These are phyloP conservation scores for Agarophyton chilense DNA, from an alignment of 23 red algal genomes.

Conservation along the genomic window DNA sequence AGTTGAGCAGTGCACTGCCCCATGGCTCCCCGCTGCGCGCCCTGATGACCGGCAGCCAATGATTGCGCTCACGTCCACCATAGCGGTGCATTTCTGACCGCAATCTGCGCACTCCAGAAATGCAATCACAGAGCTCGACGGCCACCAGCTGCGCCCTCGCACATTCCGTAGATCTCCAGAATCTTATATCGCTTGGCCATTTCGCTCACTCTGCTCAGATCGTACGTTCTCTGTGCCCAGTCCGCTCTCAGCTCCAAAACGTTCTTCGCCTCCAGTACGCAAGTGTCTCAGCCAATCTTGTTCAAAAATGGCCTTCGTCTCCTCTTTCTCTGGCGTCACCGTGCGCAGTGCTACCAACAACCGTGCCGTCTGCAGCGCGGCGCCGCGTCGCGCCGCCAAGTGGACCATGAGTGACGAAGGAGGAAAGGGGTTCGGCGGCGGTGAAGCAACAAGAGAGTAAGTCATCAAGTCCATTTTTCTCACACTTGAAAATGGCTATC, in stretches of 20 bases:
- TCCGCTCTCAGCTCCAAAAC: too few relatives aligned
- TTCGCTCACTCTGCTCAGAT: too few relatives aligned
- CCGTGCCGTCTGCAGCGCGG: constrained; percentile 22
- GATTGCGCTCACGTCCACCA: too few relatives aligned
- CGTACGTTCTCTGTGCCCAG: too few relatives aligned
- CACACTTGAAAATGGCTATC: too few relatives aligned
- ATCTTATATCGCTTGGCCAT: not conserved
- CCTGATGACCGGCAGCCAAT: too few relatives aligned
- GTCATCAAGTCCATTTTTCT: not conserved
- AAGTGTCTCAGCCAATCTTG: too few relatives aligned
- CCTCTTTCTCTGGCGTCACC: constrained; percentile 60
- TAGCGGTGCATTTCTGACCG: constrained; percentile 2
- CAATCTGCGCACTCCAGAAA: not conserved
- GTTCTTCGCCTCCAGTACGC: not conserved
- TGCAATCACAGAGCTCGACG: not conserved
- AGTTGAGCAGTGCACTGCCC: too few relatives aligned
- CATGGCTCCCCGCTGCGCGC: too few relatives aligned
- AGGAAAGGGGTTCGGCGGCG: constrained; percentile 71
- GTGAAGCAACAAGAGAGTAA: constrained; percentile 76
- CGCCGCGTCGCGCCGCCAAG: constrained; percentile 47
- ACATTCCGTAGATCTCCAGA: not conserved
- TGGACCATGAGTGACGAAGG: constrained; percentile 69
- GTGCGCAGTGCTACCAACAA: constrained; percentile 2
- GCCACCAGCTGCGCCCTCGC: not conserved
- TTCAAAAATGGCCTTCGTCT: constrained; percentile 14